phyloP scores from a whole-genome alignment of 2,329 filamentous ascomycete species.

The Bipolaris sorokiniana region DNA sequence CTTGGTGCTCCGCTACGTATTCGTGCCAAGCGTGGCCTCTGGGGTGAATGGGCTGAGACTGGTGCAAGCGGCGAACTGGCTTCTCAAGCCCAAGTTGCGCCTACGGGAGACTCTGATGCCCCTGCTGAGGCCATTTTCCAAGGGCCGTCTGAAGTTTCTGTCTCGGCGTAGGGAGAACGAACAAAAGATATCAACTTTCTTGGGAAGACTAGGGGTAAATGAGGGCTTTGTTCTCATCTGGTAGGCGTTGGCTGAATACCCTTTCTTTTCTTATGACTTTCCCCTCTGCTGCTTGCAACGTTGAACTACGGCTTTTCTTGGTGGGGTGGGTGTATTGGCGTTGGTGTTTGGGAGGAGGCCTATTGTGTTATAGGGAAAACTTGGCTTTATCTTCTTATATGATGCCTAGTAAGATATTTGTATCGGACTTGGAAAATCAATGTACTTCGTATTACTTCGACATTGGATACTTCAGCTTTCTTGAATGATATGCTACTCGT shows the following conservation, averaged over 20 bases:
- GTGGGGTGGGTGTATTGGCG: constrained; percentile 25
- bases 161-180: constrained; percentile 23
- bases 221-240: constrained; percentile 23
- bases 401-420: constrained; percentile 22
- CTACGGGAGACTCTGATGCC: constrained; percentile 25
- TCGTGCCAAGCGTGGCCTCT: constrained; percentile 90
- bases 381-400: constrained; percentile 1
- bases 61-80: constrained; percentile 37
- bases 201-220: background rate
- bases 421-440: constrained; percentile 10
- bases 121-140: constrained; percentile 30
- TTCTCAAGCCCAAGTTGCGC: constrained; percentile 28
- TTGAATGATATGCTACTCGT: background rate
- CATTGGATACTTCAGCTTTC: background rate
- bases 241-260: constrained; percentile 45
- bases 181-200: constrained; percentile 16
- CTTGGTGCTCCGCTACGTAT: constrained; percentile 84
- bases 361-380: constrained; percentile 9
- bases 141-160: constrained; percentile 28
- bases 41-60: constrained; percentile 92
- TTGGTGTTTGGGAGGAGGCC: constrained; percentile 8
- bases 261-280: constrained; percentile 31
- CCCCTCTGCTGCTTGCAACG: constrained; percentile 2
- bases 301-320: constrained; percentile 15
- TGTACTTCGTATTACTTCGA: constrained; percentile 1